A percentile compares a stretch with the other conserved stretches of the same genome.
Conservation (phyloP, 2,329 filamentous ascomycete genomes). For the Paecilomyces dactylethromorphus region DNA sequence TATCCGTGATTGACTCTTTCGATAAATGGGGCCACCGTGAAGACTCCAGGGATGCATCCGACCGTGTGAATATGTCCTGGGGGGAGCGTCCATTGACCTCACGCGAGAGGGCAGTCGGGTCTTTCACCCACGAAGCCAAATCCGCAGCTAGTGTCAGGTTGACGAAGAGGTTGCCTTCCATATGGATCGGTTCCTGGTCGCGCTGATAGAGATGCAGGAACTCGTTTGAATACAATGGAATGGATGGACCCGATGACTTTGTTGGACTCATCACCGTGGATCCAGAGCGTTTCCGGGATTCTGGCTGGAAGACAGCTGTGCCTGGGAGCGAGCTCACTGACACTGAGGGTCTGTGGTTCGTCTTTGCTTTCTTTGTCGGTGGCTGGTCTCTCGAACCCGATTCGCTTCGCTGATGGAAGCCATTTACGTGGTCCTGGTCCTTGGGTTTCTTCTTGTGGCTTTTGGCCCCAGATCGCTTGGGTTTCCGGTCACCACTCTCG, state of each 20-base stretch:
- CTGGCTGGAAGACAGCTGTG: constrained; percentile 59
- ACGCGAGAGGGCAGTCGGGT: constrained; percentile 60
- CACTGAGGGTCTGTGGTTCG: constrained; percentile 69
- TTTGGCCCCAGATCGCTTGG: constrained; percentile 69
- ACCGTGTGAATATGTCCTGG: constrained; percentile 64
- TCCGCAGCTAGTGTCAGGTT: constrained; percentile 68
- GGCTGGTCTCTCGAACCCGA: constrained; percentile 45
- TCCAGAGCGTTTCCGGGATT: constrained; percentile 54
- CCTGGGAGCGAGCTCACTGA: constrained; percentile 65
- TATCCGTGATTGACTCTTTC: constrained; percentile 48
- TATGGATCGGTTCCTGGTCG: constrained; percentile 50
- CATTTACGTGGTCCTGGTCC: constrained; percentile 64
- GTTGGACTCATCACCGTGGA: constrained; percentile 67
- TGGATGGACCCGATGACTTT: constrained; percentile 55
- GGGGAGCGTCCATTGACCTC: constrained; percentile 58
- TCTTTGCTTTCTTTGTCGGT: constrained; percentile 72
- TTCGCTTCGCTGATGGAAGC: constrained; percentile 55
- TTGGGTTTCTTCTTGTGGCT: constrained; percentile 84
- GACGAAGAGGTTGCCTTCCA: constrained; percentile 69
- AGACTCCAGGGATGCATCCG: constrained; percentile 49
- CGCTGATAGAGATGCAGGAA: constrained; percentile 71
- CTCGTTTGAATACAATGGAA: constrained; percentile 64
- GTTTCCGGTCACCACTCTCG: constrained; percentile 60
- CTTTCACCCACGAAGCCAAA: constrained; percentile 71
- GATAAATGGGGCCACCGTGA: constrained; percentile 47